Evolutionary conservation across 495 filamentous ascomycete genomes (phyloP), one percentile per base, ranked within the genome.

Genomic region (Penicillium daleae): DNA sequence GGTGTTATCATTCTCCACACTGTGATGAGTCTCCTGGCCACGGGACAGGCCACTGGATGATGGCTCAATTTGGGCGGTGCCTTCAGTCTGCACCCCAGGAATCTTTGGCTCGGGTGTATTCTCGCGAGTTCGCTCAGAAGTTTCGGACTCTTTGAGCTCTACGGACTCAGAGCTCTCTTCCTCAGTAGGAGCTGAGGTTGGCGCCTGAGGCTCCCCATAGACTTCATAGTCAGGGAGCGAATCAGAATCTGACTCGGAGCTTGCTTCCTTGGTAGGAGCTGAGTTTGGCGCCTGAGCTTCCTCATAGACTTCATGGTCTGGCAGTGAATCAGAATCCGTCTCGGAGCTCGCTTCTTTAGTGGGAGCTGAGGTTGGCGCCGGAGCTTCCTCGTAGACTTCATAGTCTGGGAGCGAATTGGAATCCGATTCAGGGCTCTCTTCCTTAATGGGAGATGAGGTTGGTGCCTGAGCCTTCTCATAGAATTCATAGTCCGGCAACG

Each of bases 1-100:
- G 59, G 56, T 35, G 51, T 54, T 56, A 59, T 60, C 39, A 19
- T 40, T 58, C 37, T 56, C 60, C 22, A 22, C 15, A 65, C 53
- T 10, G 67, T 59, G 24, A 1, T 49, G 62, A 39, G 64, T 19
- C 7, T 54, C 31, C 31, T 35, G 31, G 31, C 8, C 31, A 54
- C 51, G 0, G 24, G 26, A 27, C 46, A 12, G 24, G 46, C 46
- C 24, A 50, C 46, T 17, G 51, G 31, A 54, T 3, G 51, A 37
- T 8, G 12, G 12, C 32, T 33, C 31, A 15, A 17, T 12, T 4
- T 4, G n/a, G 32, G 51, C 29, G 19, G 51, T 29, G 51, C 31
- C 7, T 19, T 37, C 51, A 33, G n/a, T 10, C 51, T 22, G 51
- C 29, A 7, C 51, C 51, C 32, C 51, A 54, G 51, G 21, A 54